These are phyloP conservation scores for Alnus glutinosa DNA, from an alignment of 306 rosid genomes.

Conservation along the genomic window DNA sequence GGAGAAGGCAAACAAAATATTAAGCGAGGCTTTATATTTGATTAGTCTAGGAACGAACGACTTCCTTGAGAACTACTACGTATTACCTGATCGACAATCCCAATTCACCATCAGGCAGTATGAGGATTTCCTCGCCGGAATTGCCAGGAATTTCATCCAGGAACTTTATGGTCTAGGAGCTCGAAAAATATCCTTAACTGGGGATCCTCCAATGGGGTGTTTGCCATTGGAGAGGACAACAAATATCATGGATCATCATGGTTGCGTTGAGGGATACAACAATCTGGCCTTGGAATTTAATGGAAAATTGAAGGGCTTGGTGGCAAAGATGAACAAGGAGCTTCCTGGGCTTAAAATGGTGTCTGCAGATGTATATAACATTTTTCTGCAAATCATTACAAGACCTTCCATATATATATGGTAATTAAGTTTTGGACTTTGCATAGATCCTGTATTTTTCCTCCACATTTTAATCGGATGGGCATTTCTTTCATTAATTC, in stretches of 20 bases:
- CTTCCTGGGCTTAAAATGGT: conserved; percentile 45
- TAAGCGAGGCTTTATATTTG: conserved; percentile 54
- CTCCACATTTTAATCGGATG: too few relatives aligned
- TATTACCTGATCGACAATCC: conserved; percentile 31
- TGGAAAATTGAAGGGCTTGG: conserved; percentile 44
- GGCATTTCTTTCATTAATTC: not conserved
- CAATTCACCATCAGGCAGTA: conserved; percentile 42
- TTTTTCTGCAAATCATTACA: conserved; percentile 29
- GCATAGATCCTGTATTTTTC: too few relatives aligned
- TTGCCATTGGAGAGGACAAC: conserved; percentile 56
- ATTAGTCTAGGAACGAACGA: conserved; percentile 67
- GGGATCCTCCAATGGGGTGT: conserved; percentile 70
- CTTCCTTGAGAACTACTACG: conserved; percentile 59
- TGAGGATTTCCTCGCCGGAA: conserved; percentile 46
- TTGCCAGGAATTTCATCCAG: conserved; percentile 46
- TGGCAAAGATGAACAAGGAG: conserved; percentile 38
- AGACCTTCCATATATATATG: conserved; percentile 33
- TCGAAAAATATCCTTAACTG: conserved; percentile 56
- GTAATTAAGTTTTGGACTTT: too few relatives aligned
- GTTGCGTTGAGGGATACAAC: conserved; percentile 45
- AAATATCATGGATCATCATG: conserved; percentile 41
- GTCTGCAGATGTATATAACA: conserved; percentile 37
- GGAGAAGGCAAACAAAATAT: conserved; percentile 37
- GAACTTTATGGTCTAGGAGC: conserved; percentile 54
- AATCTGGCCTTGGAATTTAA: conserved; percentile 54